Evolutionary conservation across 768 basidiomycete genomes (phyloP).

Genomic region (Phlegmacium glaucopus): DNA sequence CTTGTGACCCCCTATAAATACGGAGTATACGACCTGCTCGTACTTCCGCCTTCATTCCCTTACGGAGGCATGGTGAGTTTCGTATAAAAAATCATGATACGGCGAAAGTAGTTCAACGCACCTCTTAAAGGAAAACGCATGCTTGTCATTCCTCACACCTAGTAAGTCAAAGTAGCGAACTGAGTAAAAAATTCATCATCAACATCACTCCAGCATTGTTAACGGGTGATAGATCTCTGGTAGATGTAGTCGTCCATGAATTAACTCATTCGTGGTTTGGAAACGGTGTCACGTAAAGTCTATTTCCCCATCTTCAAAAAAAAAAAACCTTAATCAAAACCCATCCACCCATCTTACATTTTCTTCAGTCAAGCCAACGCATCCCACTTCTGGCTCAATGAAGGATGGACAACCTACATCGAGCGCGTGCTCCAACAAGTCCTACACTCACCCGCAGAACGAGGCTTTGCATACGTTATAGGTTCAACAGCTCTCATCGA

Average conservation of each 20-base stretch:
- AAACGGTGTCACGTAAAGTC: conserved; percentile 75
- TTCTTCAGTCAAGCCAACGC: conserved; percentile 58
- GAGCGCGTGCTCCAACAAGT: conserved; percentile 75
- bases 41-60: conserved; percentile 90
- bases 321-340: background rate
- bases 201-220: conserved; percentile 54
- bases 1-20: conserved; percentile 76
- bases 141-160: conserved; percentile 84
- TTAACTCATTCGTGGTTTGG: conserved; percentile 88
- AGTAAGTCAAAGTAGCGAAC: conserved; percentile 40
- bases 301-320: background rate
- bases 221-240: conserved; percentile 81
- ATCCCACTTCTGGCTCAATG: conserved; percentile 86
- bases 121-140: conserved; percentile 73
- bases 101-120: too few species aligned
- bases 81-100: too few species aligned
- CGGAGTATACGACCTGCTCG: conserved; percentile 84
- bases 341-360: background rate
- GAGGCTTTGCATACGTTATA: conserved; percentile 78
- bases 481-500: conserved; percentile 73
- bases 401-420: conserved; percentile 93
- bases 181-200: background rate
- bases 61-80: conserved; percentile 80
- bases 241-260: conserved; percentile 89
- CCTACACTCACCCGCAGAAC: conserved; percentile 69